Evolutionary conservation across 83 land plant genomes (phyloP), one percentile per base, ranked within the genome.

Genomic region (Diphasiastrum complanatum): DNA sequence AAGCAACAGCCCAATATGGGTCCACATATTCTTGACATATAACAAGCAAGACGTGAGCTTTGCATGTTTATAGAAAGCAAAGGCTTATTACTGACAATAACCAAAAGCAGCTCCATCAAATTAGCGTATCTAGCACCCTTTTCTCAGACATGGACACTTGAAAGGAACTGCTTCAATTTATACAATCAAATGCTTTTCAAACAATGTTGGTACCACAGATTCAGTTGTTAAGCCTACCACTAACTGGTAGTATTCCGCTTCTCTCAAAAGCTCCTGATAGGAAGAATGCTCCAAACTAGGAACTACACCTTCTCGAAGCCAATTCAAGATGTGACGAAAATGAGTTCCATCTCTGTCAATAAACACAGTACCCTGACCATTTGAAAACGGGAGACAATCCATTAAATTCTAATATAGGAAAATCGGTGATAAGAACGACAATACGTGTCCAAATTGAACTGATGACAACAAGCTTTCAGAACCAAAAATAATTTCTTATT

Each of bases 331-430:
- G 57, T 84, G 97, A 8, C 95, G 76, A 72, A 91, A 91, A 65
- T 86, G 89, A 56, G 84, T 87, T 24, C 97, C 97, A 70, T 91
- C 97, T 65, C 97, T 81, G 70, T 91, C 97, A 60, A 91, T 79
- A 77, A 87, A 91, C 56, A 91, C 78, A 69, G 61, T 63, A 5
- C 85, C 91, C 91, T 86, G 80, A 61, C 14, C 1, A 32, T 11
- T 30, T 28, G 48, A 10, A 28, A 50, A 50, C 12, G 19, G 23
- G 23, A 22, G n/a, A n/a, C n/a, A n/a, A n/a, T n/a, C 16, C 16
- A 8, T 40, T 8, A 40, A 8, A 40, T 40, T 8, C 43, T 8
- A 40, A n/a, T n/a, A n/a, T n/a, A n/a, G n/a, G n/a, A n/a, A n/a
- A n/a, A n/a, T n/a, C n/a, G n/a, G n/a, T n/a, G 12, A 40, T 8